phyloP scores from a whole-genome alignment of 495 filamentous ascomycete species.

The Hyaloscypha variabilis region DNA sequence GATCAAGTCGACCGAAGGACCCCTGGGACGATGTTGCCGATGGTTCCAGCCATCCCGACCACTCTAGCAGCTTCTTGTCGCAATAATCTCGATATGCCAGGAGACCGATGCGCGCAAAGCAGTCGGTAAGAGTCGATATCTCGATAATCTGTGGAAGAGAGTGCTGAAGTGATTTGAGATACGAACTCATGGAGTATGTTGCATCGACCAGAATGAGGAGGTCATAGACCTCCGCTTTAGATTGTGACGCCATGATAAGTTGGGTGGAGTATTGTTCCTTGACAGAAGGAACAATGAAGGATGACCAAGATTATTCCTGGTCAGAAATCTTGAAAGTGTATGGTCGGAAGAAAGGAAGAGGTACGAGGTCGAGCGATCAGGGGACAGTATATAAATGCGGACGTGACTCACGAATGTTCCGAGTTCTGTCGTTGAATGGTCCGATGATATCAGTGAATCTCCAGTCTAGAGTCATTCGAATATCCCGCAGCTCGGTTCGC shows the following conservation, averaged over 20 bases:
- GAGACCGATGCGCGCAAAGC: constrained; percentile 46
- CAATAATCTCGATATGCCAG: constrained; percentile 49
- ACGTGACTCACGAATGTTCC: constrained; percentile 3
- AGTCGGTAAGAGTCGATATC: constrained; percentile 45
- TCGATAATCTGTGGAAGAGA: constrained; percentile 49
- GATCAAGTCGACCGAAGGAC: constrained; percentile 11
- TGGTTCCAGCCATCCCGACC: constrained; percentile 42
- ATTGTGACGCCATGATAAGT: not conserved
- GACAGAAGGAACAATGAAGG: not conserved
- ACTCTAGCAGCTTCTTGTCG: constrained; percentile 36
- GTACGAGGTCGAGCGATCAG: not conserved
- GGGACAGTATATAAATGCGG: not conserved
- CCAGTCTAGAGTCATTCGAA: not conserved
- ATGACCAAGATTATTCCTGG: not conserved
- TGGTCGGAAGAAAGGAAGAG: not conserved
- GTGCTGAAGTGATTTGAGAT: constrained; percentile 39
- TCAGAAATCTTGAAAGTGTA: not conserved
- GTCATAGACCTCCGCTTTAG: constrained; percentile 30
- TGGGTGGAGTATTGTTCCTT: not conserved
- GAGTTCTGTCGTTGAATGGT: not conserved
- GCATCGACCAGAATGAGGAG: constrained; percentile 46
- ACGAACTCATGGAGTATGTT: constrained; percentile 45
- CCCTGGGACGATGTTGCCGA: not conserved
- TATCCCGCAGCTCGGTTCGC: too few relatives aligned
- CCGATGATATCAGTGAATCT: not conserved